Conservation (phyloP, 2,329 filamentous ascomycete genomes). For the Exserohilum turcica region DNA sequence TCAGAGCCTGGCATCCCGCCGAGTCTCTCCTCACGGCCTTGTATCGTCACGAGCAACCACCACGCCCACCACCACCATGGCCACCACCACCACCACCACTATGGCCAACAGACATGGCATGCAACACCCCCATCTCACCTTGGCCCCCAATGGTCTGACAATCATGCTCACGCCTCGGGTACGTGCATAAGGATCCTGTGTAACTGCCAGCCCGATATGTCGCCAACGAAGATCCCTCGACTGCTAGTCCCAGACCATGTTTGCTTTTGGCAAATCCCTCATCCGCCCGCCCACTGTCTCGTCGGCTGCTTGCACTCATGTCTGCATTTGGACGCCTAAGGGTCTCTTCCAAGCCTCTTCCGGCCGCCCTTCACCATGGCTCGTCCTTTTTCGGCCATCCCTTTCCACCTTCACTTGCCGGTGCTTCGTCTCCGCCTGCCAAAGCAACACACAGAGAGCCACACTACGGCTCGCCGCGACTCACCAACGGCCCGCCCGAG, state of each 20-base stretch:
- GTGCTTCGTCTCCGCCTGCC: not conserved
- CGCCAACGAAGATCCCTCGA: slow-evolving; percentile 1
- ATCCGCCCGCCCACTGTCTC: not conserved
- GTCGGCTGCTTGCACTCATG: slow-evolving; percentile 2
- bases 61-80: too few species aligned
- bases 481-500: slow-evolving; percentile 8
- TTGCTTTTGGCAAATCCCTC: slow-evolving; percentile 2
- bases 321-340: not conserved
- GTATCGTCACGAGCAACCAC: not conserved
- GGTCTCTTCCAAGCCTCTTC: not conserved
- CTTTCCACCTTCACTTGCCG: not conserved
- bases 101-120: too few species aligned
- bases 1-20: not conserved
- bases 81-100: too few species aligned
- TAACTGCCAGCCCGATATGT: slow-evolving; percentile 2
- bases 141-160: slow-evolving; percentile 5
- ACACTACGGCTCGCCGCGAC: not conserved
- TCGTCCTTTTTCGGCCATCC: not conserved
- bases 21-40: slow-evolving; percentile 1
- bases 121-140: not conserved
- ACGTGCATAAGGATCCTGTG: slow-evolving; percentile 9
- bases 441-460: not conserved
- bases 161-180: slow-evolving; percentile 8
- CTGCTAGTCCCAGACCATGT: not conserved
- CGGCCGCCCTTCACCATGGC: not conserved